Percentiles rank a stretch among this genome's conserved stretches.
These are phyloP conservation scores for Tolypocladium tropicale DNA, from an alignment of 2,329 filamentous ascomycete genomes.

Conservation along the genomic window DNA sequence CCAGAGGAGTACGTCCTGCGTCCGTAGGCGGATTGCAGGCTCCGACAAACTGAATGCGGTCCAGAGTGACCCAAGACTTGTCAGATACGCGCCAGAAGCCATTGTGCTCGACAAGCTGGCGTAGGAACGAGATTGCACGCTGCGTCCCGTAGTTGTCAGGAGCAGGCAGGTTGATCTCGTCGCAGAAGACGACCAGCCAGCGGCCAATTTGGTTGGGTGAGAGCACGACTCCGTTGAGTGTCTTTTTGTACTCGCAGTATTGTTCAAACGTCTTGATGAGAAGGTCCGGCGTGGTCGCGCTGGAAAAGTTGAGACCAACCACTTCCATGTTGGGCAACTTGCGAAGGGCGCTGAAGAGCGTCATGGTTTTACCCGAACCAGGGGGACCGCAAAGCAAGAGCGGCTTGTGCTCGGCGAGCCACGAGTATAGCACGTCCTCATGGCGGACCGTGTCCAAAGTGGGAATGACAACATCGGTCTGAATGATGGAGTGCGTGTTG, in stretches of 20 bases:
- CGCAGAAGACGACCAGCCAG: constrained; percentile 98
- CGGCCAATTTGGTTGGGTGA: constrained; percentile 93
- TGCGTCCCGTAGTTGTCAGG: constrained; percentile 97
- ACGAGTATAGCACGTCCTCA: constrained; percentile 98
- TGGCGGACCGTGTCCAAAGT: constrained; percentile 95
- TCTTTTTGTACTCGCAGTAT: constrained; percentile 99
- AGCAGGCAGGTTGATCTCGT: constrained; percentile 97
- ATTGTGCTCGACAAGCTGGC: constrained; percentile 96
- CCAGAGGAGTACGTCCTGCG: constrained; percentile 89
- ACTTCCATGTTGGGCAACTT: constrained; percentile 99
- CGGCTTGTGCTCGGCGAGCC: constrained; percentile 97
- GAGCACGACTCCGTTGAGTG: constrained; percentile 87
- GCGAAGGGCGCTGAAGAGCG: constrained; percentile 89
- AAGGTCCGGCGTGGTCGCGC: constrained; percentile 92
- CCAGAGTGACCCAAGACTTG: constrained; percentile 94
- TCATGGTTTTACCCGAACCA: constrained; percentile 99
- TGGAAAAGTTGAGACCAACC: constrained; percentile 98
- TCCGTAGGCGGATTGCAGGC: constrained; percentile 98
- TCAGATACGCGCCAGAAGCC: constrained; percentile 98
- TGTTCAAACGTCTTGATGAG: constrained; percentile 99
- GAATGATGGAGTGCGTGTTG: constrained; percentile 95
- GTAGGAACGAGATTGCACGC: constrained; percentile 90
- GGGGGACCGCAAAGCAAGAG: constrained; percentile 92
- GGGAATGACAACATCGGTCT: constrained; percentile 97
- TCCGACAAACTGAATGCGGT: constrained; percentile 97